Evolutionary conservation across 164 flowering plant genomes (phyloP), one percentile per base, ranked within the genome.

Genomic region (Malania oleifera): DNA sequence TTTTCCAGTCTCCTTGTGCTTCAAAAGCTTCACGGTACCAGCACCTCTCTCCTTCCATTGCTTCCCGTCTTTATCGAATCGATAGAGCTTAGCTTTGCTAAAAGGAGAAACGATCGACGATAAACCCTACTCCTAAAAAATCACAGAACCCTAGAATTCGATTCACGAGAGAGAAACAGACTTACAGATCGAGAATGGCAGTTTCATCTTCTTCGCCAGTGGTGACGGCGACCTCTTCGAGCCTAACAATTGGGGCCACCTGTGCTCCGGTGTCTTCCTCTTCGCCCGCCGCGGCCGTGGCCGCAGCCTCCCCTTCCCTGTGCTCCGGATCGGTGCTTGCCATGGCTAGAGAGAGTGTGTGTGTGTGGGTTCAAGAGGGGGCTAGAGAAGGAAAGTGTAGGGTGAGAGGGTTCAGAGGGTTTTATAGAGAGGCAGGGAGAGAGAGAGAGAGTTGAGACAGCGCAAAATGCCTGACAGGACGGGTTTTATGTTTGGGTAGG

Each of bases 241-340:
- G 95, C 69, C 51, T 80, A 44, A 86, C 79, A 65, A 91, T 86
- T 22, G 98, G 98, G 6, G 95, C 89, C 14, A 90, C 77, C 60
- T 83, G 88, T 8, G 96, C 97, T 27, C 97, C 97, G 43, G 96
- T 87, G 60, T 87, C 95, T 57, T 90, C 97, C 10, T 89, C 96
- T 7, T 87, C 96, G 6, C 61, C 79, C 39, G 70, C 67, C n/a
- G 73, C 71, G 11, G 70, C 63, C n/a, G 73, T 70, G 11, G 70
- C 63, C 7, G 72, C 77, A 15, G 77, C 88, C 26, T 77, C 90
- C 6, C 69, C 76, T n/a, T 80, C 82, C 54, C 73, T 68, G 72
- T 67, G 81, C 61, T 77, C 80, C 39, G 80, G 75, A 35, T 81
- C 76, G 39, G 43, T 61, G 59, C 67, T 70, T 14, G 84, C 75